Evolutionary conservation across 2,329 filamentous ascomycete genomes (phyloP), one percentile per base, ranked within the genome.

Genomic region (Cryphonectria radicalis): DNA sequence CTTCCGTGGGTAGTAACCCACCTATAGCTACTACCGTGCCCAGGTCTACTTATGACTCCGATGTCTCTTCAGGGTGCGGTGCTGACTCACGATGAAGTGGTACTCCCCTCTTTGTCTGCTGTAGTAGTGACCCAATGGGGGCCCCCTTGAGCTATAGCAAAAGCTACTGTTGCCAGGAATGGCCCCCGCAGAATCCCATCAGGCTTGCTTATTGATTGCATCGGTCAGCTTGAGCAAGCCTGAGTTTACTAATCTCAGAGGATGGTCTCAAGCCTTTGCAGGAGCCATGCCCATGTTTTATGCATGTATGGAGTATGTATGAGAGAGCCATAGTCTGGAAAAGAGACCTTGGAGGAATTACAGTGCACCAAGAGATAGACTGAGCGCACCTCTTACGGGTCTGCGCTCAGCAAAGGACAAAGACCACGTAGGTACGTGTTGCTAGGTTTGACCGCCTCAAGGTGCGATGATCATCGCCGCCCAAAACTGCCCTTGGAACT

Each of bases 401-500:
- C 25, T 59, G 28, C 25, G 55, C 28, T 59, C 14, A 19, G 14
- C 55, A 28, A 35, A 28, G 14, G 28, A 35, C 28, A 32, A 17
- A 7, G 55, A 19, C 55, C n/a, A 2, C 55, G 14, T 35, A 59
- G 14, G 14, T 32, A 59, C n/a, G 55, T 19, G 25, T 28, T 59
- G 25, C 28, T 32, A 32, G 55, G 53, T 5, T 17, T 32, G 55
- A 63, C 35, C 60, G 32, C 59, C 28, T 63, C 14, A 53, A 40
- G 25, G 19, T 25, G 19, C 63, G 28, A 25, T 65, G 43, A 70
- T 55, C 62, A 66, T 11, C 66, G 69, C 28, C 53, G 63, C 10
- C 69, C 59, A 59, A 66, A 66, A 32, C 64, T 73, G 66, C 67
- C 63, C 43, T 25, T 60, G 8, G 66, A 60, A 28, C 75, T 74